Conservation (phyloP, 306 rosid species). For the Malus sylvestris region DNA sequence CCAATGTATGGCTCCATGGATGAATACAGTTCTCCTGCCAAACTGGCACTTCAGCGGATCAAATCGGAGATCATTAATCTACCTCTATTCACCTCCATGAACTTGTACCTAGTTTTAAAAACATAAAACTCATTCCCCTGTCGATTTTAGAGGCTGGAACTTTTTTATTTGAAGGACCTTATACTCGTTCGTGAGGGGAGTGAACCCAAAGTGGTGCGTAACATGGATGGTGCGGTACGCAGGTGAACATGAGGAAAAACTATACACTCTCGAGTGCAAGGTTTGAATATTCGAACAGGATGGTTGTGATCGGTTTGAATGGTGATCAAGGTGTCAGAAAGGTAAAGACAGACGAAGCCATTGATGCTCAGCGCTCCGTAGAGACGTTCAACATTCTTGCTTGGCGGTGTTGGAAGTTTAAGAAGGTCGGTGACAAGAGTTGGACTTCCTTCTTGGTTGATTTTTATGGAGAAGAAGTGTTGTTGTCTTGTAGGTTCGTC, state of each 20-base stretch:
- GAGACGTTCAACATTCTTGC: neutral
- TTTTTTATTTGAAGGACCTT: neutral
- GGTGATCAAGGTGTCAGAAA: neutral
- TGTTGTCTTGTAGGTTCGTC: neutral
- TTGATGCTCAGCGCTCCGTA: neutral
- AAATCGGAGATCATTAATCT: neutral
- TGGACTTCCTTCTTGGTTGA: neutral
- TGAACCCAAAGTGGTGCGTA: neutral
- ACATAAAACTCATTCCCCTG: neutral
- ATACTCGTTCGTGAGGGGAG: neutral
- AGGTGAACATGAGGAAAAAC: neutral
- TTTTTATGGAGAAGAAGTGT: neutral
- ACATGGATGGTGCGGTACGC: neutral
- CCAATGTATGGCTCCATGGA: slow-evolving; percentile 4
- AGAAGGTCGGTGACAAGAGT: neutral
- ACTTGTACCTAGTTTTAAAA: neutral
- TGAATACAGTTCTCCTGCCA: neutral
- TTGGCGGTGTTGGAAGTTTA: neutral
- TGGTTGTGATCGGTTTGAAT: neutral
- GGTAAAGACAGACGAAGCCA: neutral
- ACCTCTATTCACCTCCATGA: neutral
- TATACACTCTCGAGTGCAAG: neutral
- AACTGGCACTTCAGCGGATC: neutral
- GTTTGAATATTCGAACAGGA: neutral
- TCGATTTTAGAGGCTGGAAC: neutral